Evolutionary conservation across 768 basidiomycete genomes (phyloP), one percentile per base, ranked within the genome.

Genomic region (Termitomyces sp.): DNA sequence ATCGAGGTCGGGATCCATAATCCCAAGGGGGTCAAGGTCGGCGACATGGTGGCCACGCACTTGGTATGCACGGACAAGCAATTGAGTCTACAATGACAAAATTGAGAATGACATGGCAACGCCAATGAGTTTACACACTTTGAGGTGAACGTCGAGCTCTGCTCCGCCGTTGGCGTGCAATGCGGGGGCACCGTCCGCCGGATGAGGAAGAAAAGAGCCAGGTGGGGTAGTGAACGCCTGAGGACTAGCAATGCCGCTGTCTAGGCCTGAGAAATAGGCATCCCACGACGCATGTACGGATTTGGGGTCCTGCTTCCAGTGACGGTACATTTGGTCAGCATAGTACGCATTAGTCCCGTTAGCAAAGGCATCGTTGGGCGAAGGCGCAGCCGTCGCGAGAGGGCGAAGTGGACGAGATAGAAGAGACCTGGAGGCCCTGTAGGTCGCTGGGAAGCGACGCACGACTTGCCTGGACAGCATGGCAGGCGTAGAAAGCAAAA

Each of bases 21-120:
- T 95, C 16, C 95, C 95, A 18, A 99, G 85, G 36, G 97, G 97
- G 72, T 99, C 97, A 57, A 99, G 82, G 65, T 97, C 91, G 39
- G 96, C 97, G 60, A 95, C 82, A 69, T 98, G 95, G 70, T 99
- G 97, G 16, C 97, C 97, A 62, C 96, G 92, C 18, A 99, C 97
- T 87, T 99, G 97, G 77, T 97, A 99, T 3, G 97, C 97, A 59
- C 97, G 90, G 56, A 98, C 94, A 59, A 99, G 88, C 33, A 98
- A 84, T 91, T 99, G 97, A 18, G 94, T 90, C 96, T 98, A 70
- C 2, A 28, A 33, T n/a, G 12, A 22, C 11, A 35, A 24, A 22
- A 63, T 51, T n/a, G 53, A 51, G 45, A 24, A 53, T 13, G 46
- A 59, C 22, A 66, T 32, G 32, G 45, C 33, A 35, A 35, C 63